Evolutionary conservation across 768 basidiomycete genomes (phyloP).

Genomic region (Daedaleopsis sinensis): DNA sequence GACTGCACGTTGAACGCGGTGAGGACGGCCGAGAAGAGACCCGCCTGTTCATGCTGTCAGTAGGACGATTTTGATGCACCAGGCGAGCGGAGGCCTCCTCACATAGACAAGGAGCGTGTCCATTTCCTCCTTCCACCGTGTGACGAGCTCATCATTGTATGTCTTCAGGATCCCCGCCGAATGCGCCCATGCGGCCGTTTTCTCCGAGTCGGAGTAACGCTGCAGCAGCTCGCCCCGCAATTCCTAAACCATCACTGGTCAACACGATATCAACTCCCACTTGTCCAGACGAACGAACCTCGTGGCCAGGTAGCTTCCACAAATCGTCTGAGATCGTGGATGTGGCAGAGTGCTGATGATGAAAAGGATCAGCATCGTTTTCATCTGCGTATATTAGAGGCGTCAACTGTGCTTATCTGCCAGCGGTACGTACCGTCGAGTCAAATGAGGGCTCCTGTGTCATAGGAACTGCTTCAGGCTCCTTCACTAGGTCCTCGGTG

Average conservation of each 20-base stretch:
- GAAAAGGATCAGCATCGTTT: neutral
- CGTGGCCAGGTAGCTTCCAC: neutral
- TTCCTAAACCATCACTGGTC: neutral
- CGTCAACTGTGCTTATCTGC: neutral
- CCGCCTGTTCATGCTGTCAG: slow-evolving; percentile 19
- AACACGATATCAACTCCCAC: neutral
- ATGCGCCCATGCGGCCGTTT: slow-evolving; percentile 6
- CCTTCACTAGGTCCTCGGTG: neutral
- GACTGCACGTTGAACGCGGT: slow-evolving; percentile 27
- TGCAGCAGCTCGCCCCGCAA: slow-evolving; percentile 1
- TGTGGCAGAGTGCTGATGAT: neutral
- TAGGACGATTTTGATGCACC: too few species aligned
- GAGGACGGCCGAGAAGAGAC: slow-evolving; percentile 31
- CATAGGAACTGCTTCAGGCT: neutral
- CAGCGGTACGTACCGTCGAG: neutral
- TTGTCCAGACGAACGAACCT: neutral
- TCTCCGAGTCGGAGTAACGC: slow-evolving; percentile 5
- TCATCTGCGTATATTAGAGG: neutral
- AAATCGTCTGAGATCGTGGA: neutral
- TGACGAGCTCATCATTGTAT: slow-evolving; percentile 17
- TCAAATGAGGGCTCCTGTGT: neutral
- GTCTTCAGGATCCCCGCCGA: slow-evolving; percentile 11
- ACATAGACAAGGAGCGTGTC: slow-evolving; percentile 27
- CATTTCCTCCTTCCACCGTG: slow-evolving; percentile 24
- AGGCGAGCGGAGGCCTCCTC: neutral